phyloP scores from a whole-genome alignment of 352 stramenopile genomes.

The Pythium scleroteichum region DNA sequence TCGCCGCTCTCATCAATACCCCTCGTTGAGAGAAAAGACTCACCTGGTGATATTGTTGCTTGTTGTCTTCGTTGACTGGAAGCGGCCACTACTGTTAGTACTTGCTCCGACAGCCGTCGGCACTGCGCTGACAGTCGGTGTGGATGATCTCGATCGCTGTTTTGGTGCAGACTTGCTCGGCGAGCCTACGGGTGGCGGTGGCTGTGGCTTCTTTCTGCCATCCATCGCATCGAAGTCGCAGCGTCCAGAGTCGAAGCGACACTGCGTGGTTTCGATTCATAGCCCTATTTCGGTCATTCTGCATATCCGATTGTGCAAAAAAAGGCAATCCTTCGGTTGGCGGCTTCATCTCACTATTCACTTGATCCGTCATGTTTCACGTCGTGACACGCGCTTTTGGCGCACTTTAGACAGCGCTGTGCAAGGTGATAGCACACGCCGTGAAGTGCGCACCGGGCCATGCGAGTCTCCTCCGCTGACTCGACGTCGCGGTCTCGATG shows the following conservation, averaged over 20 bases:
- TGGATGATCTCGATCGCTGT: constrained; percentile 9
- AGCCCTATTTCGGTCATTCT: background rate
- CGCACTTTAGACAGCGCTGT: constrained; percentile 3
- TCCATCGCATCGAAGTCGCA: background rate
- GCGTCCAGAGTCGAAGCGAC: no score
- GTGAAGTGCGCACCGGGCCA: constrained; percentile 17
- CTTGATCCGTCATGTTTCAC: constrained; percentile 21
- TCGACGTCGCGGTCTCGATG: constrained; percentile 8
- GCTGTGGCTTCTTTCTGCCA: constrained; percentile 8
- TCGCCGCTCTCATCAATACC: no score
- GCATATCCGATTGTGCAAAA: no score
- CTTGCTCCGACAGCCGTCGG: background rate
- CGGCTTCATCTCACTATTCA: constrained; percentile 16
- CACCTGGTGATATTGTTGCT: constrained; percentile 14
- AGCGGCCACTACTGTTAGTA: background rate
- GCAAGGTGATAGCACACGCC: constrained; percentile 23
- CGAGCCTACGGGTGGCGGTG: constrained; percentile 7
- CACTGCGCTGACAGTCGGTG: background rate
- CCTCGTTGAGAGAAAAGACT: background rate
- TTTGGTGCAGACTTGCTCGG: background rate
- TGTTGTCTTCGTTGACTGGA: constrained; percentile 3
- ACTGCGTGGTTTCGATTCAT: no score
- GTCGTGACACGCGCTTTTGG: constrained; percentile 11
- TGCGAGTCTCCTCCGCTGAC: constrained; percentile 7
- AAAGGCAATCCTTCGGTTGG: no score